These are phyloP conservation scores for Cyclotella distinguenda DNA, from an alignment of 108 stramenopile species.

Conservation along the genomic window DNA sequence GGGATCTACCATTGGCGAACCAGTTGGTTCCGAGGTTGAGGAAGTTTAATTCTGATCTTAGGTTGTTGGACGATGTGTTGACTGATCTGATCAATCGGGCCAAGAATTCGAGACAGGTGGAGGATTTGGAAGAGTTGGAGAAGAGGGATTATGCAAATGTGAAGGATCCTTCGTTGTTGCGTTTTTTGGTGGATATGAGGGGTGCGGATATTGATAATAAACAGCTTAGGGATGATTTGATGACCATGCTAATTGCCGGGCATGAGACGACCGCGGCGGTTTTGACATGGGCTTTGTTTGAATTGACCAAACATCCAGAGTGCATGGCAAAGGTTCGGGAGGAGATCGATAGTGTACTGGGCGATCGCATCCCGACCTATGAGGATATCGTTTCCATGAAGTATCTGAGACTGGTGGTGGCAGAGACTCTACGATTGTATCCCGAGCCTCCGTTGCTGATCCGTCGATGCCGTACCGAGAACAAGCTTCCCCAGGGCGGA, in stretches of 20 bases:
- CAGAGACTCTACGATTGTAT: constrained; percentile 90
- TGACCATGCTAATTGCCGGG: constrained; percentile 98
- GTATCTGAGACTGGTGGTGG: constrained; percentile 80
- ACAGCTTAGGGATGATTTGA: constrained; percentile 92
- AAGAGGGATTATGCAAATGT: constrained; percentile 85
- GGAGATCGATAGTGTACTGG: constrained; percentile 91
- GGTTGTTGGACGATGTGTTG: constrained; percentile 86
- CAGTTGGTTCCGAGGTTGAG: constrained; percentile 87
- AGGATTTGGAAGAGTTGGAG: constrained; percentile 92
- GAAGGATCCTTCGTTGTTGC: constrained; percentile 88
- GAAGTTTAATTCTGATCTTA: constrained; percentile 89
- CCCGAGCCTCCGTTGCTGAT: constrained; percentile 95
- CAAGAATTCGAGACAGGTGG: constrained; percentile 72
- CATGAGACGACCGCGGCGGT: constrained; percentile 98
- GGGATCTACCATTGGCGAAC: constrained; percentile 93
- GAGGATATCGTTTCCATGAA: constrained; percentile 84
- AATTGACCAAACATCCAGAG: constrained; percentile 86
- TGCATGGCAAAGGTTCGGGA: constrained; percentile 63
- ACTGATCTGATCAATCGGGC: constrained; percentile 85
- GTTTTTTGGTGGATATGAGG: constrained; percentile 95
- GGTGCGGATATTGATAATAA: constrained; percentile 91
- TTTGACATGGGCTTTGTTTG: constrained; percentile 94
- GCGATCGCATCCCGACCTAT: constrained; percentile 81
- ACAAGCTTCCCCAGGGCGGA: constrained; percentile 80
- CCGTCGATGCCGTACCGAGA: constrained; percentile 86